Percentiles rank a stretch among this genome's conserved stretches.
Evolutionary conservation across 495 filamentous ascomycete species (phyloP).

Genomic region (Xylaria intraflava): DNA sequence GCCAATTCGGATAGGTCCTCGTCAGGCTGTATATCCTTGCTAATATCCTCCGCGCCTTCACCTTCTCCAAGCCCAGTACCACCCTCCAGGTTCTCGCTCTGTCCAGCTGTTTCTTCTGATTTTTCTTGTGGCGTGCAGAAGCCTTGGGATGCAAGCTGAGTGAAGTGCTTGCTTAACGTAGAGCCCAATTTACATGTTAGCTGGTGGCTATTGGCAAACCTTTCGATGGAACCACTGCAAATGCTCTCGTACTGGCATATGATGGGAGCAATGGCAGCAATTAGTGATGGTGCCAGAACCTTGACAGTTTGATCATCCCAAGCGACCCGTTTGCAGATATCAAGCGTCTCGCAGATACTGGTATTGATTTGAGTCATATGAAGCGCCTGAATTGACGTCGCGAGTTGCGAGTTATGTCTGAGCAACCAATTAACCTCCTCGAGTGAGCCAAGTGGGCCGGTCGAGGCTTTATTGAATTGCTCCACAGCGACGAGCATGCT

Average conservation of each 20-base stretch:
- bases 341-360: conserved; percentile 40
- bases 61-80: conserved; percentile 98
- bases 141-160: conserved; percentile 68
- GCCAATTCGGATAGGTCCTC: conserved; percentile 91
- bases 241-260: conserved; percentile 63
- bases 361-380: conserved; percentile 47
- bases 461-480: conserved; percentile 49
- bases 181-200: conserved; percentile 67
- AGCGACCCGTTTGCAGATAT: conserved; percentile 45
- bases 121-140: conserved; percentile 86
- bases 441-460: conserved; percentile 42
- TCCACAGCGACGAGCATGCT: conserved; percentile 69
- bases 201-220: conserved; percentile 54
- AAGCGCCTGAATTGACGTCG: conserved; percentile 50
- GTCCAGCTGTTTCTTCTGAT: conserved; percentile 55
- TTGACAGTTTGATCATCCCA: conserved; percentile 35
- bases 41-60: conserved; percentile 92
- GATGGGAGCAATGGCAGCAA: conserved; percentile 65
- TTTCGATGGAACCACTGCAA: conserved; percentile 44
- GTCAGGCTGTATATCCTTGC: conserved; percentile 88
- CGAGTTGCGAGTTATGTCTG: conserved; percentile 51
- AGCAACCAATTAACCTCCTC: conserved; percentile 60
- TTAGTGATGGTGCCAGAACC: conserved; percentile 49
- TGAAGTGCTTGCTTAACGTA: conserved; percentile 66
- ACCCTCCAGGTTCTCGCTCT: conserved; percentile 70